Evolutionary conservation across 352 stramenopile genomes (phyloP).

Genomic region (Phytophthora rubi): DNA sequence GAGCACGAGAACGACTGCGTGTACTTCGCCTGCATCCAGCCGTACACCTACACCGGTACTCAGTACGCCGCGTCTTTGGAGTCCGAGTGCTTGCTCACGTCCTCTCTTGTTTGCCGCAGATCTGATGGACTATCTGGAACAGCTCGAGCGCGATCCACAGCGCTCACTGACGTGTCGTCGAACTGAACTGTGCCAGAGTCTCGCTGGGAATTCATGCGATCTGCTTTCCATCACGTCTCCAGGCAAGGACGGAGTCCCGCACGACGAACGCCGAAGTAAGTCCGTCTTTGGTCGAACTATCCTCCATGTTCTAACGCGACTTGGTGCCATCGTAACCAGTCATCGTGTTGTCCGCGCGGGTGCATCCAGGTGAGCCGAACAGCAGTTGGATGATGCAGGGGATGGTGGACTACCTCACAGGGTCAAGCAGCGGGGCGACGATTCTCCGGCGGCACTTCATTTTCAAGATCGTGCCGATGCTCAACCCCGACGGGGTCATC

Average conservation of each 20-base stretch:
- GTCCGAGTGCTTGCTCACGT: background rate
- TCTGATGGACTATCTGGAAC: slow-evolving; percentile 75
- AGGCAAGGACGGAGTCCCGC: slow-evolving; percentile 43
- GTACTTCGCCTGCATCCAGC: slow-evolving; percentile 86
- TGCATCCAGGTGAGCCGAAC: slow-evolving; percentile 91
- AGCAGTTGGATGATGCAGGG: slow-evolving; percentile 94
- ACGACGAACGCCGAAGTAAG: slow-evolving; percentile 61
- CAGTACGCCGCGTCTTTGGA: background rate
- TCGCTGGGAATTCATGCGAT: slow-evolving; percentile 87
- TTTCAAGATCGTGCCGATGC: slow-evolving; percentile 93
- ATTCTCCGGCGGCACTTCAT: slow-evolving; percentile 83
- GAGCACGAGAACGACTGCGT: slow-evolving; percentile 68
- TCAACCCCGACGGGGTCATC: slow-evolving; percentile 93
- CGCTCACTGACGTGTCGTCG: slow-evolving; percentile 54
- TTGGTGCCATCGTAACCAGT: slow-evolving; percentile 32
- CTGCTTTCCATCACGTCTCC: slow-evolving; percentile 89
- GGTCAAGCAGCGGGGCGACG: slow-evolving; percentile 57
- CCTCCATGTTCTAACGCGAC: background rate
- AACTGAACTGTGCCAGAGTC: slow-evolving; percentile 84
- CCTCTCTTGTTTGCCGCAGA: slow-evolving; percentile 35
- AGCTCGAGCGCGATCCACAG: slow-evolving; percentile 57
- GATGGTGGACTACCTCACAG: slow-evolving; percentile 91
- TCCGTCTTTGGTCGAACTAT: background rate
- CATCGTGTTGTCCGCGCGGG: slow-evolving; percentile 87
- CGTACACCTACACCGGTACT: slow-evolving; percentile 88